A percentile compares a stretch with the other conserved stretches of the same genome.
Conservation (phyloP, 306 rosid genomes). For the Oemleria cerasiformis region DNA sequence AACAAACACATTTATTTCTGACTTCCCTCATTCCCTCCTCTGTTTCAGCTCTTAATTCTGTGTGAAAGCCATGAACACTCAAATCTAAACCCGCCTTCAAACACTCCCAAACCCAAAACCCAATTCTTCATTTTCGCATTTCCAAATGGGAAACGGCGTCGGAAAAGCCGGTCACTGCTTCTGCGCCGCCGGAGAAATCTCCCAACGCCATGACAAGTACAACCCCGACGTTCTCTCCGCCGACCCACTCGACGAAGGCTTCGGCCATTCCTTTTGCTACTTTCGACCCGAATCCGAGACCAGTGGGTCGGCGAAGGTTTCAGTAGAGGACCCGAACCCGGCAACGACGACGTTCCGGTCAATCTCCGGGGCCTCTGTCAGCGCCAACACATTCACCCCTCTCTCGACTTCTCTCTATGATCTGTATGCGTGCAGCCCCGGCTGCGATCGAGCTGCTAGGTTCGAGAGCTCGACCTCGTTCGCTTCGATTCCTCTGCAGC, state of each 20-base stretch:
- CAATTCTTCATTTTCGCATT: not conserved
- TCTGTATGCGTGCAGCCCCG: constrained; percentile 27
- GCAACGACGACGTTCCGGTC: constrained; percentile 49
- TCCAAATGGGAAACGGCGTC: constrained; percentile 64
- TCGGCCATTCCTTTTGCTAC: constrained; percentile 61
- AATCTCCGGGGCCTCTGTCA: constrained; percentile 71
- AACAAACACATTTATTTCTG: not conserved
- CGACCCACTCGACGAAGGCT: constrained; percentile 35
- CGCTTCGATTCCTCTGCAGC: constrained; percentile 54
- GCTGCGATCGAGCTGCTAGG: constrained; percentile 53
- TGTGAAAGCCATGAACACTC: constrained; percentile 21
- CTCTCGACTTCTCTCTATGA: constrained; percentile 53
- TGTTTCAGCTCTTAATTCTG: not conserved
- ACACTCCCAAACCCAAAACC: not conserved
- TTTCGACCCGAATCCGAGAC: constrained; percentile 42
- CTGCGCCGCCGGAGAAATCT: constrained; percentile 50
- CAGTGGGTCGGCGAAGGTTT: constrained; percentile 14
- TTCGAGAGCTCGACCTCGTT: constrained; percentile 70
- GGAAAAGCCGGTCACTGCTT: constrained; percentile 43
- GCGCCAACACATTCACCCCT: constrained; percentile 68
- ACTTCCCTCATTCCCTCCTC: constrained; percentile 18
- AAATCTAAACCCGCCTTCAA: not conserved
- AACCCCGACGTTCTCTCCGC: constrained; percentile 8
- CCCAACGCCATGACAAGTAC: constrained; percentile 31
- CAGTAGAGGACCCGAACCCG: constrained; percentile 17